Evolutionary conservation across 331 rosid genomes (phyloP), one percentile per base, ranked within the genome.

Genomic region (Cydonia oblonga): DNA sequence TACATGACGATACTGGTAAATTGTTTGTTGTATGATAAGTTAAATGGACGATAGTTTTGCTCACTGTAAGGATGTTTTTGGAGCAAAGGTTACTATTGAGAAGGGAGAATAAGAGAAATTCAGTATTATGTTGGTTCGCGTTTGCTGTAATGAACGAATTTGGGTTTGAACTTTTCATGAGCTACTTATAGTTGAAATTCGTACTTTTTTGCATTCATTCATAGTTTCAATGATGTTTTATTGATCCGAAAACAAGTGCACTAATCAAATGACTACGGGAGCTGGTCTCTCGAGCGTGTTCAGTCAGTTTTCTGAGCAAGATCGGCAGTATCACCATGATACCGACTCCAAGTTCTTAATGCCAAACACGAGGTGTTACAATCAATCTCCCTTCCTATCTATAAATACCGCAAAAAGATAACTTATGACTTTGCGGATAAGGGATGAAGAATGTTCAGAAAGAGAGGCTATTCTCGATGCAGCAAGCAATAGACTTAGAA

Each of bases 1-100:
- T 86, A 84, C 79, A 89, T 84, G 83, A 61, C 64, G 76, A 89
- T 80, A 81, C 66, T 77, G 79, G 79, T 68, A 81, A 75, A 77
- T 79, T 78, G 60, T 74, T 85, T 66, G 63, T 61, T 86, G 89
- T 82, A 76, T 75, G 86, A 68, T 82, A 82, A 30, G 79, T 77
- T 79, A 80, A 72, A 81, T 76, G 83, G 80, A 77, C 74, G 78
- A 69, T 79, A 66, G 63, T 79, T 71, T 65, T 59, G 75, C 76
- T 81, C 78, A 23, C 69, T 73, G 60, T 64, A 79, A 78, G 73
- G 79, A 71, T 71, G 26, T 5, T 56, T 78, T 58, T 61, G 79
- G 66, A 81, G 78, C 46, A 40, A 66, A 68, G 77, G 66, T 69
- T 58, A 64, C 4, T 14, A 38, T 38, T 38, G 42, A 44, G 29